phyloP scores from a whole-genome alignment of 2,329 filamentous ascomycete genomes.

The Ascochyta pisi region DNA sequence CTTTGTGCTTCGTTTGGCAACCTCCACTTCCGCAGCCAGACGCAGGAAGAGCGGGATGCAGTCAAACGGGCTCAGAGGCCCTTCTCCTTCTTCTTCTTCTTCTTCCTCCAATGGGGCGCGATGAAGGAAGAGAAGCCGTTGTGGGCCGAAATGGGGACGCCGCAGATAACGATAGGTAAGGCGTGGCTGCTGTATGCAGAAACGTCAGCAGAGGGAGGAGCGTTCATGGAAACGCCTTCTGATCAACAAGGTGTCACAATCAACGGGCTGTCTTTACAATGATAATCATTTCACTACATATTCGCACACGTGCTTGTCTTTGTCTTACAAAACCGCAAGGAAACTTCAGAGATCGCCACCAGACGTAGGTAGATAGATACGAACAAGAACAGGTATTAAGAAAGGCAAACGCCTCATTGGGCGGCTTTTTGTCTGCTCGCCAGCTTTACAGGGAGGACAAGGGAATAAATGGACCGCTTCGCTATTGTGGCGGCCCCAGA shows the following conservation, averaged over 20 bases:
- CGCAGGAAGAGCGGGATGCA: neutral
- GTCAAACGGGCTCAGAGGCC: neutral
- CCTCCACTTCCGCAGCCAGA: neutral
- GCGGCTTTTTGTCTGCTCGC: conserved; percentile 18
- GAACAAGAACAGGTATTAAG: conserved; percentile 28
- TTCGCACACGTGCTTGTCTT: conserved; percentile 22
- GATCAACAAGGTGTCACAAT: conserved; percentile 5
- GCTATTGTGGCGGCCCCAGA: conserved; percentile 30
- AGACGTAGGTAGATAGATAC: conserved; percentile 21
- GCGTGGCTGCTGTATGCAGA: neutral
- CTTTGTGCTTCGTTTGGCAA: neutral
- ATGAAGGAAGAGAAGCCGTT: neutral
- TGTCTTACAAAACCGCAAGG: conserved; percentile 22
- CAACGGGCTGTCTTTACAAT: conserved; percentile 6
- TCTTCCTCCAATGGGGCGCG: neutral
- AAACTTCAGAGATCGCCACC: conserved; percentile 18
- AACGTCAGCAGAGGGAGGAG: conserved; percentile 1
- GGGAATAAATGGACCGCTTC: conserved; percentile 27
- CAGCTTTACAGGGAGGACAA: conserved; percentile 21
- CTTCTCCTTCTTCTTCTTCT: neutral
- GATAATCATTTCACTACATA: conserved; percentile 20
- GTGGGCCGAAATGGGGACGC: neutral
- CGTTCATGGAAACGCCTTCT: neutral
- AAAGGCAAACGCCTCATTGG: conserved; percentile 24
- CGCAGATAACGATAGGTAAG: conserved; percentile 4